A percentile compares a stretch with the other conserved stretches of the same genome.
Evolutionary conservation across 2,329 filamentous ascomycete genomes (phyloP).

Genomic region (Ophiostoma pallidulum): DNA sequence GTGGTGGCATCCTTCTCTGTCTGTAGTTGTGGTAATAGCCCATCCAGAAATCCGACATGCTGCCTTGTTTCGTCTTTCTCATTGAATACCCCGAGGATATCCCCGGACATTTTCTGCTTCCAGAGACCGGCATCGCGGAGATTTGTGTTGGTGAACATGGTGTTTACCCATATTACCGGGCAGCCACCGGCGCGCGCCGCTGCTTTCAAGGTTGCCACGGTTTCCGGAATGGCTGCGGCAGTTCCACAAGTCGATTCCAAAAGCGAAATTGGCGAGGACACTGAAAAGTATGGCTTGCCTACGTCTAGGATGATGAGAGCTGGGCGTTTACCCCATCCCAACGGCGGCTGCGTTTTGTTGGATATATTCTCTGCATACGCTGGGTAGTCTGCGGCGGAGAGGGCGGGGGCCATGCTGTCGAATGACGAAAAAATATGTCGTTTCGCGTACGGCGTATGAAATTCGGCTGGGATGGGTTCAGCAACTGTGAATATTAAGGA

Average conservation of each 20-base stretch:
- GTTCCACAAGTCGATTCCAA: neutral
- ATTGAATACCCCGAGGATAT: constrained; percentile 20
- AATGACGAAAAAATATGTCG: neutral
- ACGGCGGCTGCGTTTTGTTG: constrained; percentile 3
- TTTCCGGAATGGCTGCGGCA: neutral
- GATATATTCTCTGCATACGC: constrained; percentile 3
- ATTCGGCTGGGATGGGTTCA: no score
- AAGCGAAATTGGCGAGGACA: neutral
- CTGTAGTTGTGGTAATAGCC: constrained; percentile 24
- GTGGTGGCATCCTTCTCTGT: no score
- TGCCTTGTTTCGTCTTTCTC: constrained; percentile 12
- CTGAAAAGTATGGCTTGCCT: constrained; percentile 2
- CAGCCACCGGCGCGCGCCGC: constrained; percentile 19
- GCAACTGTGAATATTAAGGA: no score
- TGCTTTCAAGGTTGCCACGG: neutral
- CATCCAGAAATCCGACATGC: constrained; percentile 31
- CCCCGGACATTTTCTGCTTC: constrained; percentile 19
- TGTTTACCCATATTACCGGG: constrained; percentile 35
- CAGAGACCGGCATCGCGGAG: constrained; percentile 38
- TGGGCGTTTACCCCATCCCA: constrained; percentile 35
- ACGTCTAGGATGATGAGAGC: constrained; percentile 38
- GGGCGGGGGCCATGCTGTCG: neutral
- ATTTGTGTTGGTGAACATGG: constrained; percentile 31
- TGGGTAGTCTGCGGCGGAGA: constrained; percentile 2
- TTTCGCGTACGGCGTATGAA: neutral